Evolutionary conservation across 1,284 basidiomycete species (phyloP).

Genomic region (Lignosus rhinocerotis): DNA sequence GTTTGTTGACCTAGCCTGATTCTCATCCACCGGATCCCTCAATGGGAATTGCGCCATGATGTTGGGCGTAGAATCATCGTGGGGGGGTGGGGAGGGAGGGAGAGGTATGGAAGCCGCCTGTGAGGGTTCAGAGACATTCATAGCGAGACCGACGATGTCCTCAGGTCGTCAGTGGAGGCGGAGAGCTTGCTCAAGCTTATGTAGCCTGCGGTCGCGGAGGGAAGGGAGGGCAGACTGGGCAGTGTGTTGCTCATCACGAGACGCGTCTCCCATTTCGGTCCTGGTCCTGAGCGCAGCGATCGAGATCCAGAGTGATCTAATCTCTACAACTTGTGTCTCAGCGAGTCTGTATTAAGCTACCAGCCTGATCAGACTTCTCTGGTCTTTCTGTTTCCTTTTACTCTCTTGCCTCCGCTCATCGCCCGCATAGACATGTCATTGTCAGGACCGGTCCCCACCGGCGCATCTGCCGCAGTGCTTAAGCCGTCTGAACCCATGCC

Average conservation of each 20-base stretch:
- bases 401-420: neutral
- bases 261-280: conserved; percentile 20
- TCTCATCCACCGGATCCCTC: conserved; percentile 26
- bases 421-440: conserved; percentile 19
- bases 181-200: conserved; percentile 8
- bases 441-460: conserved; percentile 45
- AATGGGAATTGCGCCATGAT: conserved; percentile 16
- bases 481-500: conserved; percentile 81
- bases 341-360: neutral
- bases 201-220: conserved; percentile 12
- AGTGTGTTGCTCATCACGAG: conserved; percentile 27
- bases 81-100: conserved; percentile 29
- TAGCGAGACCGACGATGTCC: conserved; percentile 14
- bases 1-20: conserved; percentile 16
- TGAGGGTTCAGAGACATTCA: conserved; percentile 29
- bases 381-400: neutral
- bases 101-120: conserved; percentile 30
- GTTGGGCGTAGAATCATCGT: conserved; percentile 23
- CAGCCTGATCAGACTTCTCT: neutral
- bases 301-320: neutral
- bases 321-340: neutral
- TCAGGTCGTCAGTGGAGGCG: conserved; percentile 15
- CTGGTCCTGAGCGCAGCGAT: conserved; percentile 4
- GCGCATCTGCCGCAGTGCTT: conserved; percentile 72
- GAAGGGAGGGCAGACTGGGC: conserved; percentile 2